Evolutionary conservation across 2,329 filamentous ascomycete genomes (phyloP).

Genomic region (Aspergillus phoenicis): DNA sequence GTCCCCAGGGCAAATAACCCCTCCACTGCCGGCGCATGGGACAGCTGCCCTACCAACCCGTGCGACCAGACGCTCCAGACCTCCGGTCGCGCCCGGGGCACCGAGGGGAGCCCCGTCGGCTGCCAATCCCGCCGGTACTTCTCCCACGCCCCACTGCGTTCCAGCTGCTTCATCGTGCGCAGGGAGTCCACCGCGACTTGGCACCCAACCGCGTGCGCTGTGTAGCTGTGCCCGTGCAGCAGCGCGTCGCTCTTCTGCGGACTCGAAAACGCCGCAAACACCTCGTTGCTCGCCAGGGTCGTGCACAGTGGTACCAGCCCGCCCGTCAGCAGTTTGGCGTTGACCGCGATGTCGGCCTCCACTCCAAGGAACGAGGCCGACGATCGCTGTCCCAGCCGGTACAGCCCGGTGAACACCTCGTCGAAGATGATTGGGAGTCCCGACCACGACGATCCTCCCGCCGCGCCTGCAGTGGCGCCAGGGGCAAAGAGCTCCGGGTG

Average conservation of each 20-base stretch:
- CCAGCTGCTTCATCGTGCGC: conserved; percentile 61
- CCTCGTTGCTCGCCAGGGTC: conserved; percentile 71
- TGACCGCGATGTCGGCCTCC: conserved; percentile 73
- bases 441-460: conserved; percentile 55
- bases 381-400: conserved; percentile 74
- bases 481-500: conserved; percentile 59
- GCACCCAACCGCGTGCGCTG: conserved; percentile 79
- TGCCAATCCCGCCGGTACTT: conserved; percentile 56
- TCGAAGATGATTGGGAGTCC: conserved; percentile 81
- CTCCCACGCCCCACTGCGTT: conserved; percentile 60
- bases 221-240: conserved; percentile 85
- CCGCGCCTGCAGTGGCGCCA: not conserved
- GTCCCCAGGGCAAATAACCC: conserved; percentile 74
- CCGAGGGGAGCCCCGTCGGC: not conserved
- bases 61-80: conserved; percentile 74
- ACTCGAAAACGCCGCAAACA: conserved; percentile 72
- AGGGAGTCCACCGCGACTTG: conserved; percentile 73
- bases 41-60: conserved; percentile 61
- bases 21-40: conserved; percentile 58
- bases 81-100: conserved; percentile 12
- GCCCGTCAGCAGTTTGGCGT: conserved; percentile 82
- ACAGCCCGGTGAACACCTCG: conserved; percentile 84
- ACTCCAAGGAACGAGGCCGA: conserved; percentile 69
- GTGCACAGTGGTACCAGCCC: conserved; percentile 76
- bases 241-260: conserved; percentile 76